These are phyloP conservation scores for Magnolia kwangsiensis DNA, from an alignment of 164 flowering plant genomes.

Conservation along the genomic window DNA sequence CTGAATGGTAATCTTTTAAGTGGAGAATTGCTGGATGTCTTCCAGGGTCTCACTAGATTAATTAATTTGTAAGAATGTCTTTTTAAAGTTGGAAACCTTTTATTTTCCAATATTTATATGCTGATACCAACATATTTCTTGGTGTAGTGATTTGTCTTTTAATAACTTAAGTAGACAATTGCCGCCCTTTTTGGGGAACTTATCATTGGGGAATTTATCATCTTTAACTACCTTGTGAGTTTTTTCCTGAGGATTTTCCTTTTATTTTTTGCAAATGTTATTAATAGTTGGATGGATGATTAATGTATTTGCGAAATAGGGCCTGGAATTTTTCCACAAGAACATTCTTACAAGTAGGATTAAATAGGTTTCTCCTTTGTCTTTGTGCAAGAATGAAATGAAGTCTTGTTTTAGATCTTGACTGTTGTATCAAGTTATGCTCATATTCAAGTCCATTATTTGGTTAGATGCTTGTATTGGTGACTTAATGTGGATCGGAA, in stretches of 20 bases:
- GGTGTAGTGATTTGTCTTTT: slow-evolving; percentile 67
- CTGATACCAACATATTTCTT: neutral
- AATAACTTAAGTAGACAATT: slow-evolving; percentile 77
- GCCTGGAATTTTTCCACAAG: too few relatives aligned
- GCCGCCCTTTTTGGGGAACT: slow-evolving; percentile 53
- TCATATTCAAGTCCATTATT: too few relatives aligned
- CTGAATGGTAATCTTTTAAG: slow-evolving; percentile 54
- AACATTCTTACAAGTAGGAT: too few relatives aligned
- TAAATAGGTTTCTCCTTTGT: too few relatives aligned
- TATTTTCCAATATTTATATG: neutral
- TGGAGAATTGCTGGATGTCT: slow-evolving; percentile 74
- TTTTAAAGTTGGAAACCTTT: neutral
- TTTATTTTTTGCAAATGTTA: too few relatives aligned
- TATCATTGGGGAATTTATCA: slow-evolving; percentile 44
- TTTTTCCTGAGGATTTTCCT: neutral
- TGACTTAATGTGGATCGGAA: too few relatives aligned
- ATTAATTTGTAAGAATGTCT: slow-evolving; percentile 58
- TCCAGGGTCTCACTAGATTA: slow-evolving; percentile 44
- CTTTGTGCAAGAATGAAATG: too few relatives aligned
- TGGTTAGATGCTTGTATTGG: too few relatives aligned
- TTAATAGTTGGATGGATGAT: too few relatives aligned
- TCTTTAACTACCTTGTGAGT: slow-evolving; percentile 70
- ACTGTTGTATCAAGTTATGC: too few relatives aligned
- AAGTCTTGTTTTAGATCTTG: too few relatives aligned
- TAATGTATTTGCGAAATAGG: too few relatives aligned